phyloP scores from a whole-genome alignment of 768 basidiomycete genomes.

The Mycena galericulata region DNA sequence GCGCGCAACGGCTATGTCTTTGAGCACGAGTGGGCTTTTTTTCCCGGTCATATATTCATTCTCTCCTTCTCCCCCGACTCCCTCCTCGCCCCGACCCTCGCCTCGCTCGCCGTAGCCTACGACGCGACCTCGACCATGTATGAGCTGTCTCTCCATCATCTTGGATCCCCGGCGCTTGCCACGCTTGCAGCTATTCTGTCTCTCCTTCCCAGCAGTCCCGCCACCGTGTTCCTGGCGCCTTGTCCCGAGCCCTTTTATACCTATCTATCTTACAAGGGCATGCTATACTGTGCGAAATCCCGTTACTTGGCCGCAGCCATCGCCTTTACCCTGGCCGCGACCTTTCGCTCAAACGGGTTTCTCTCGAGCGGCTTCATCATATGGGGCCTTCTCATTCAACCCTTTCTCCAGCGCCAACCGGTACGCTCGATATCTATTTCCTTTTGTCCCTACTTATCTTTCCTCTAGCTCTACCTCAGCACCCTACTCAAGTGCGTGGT shows the following conservation, averaged over 20 bases:
- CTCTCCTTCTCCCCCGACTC: constrained; percentile 43
- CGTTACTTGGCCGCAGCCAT: constrained; percentile 69
- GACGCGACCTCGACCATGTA: constrained; percentile 64
- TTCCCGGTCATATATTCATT: constrained; percentile 73
- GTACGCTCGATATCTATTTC: constrained; percentile 40
- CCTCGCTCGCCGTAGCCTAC: constrained; percentile 48
- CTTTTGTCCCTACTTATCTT: constrained; percentile 13
- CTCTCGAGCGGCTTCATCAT: constrained; percentile 81
- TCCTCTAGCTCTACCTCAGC: constrained; percentile 47
- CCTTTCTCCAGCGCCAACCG: constrained; percentile 54
- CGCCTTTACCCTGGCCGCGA: constrained; percentile 70
- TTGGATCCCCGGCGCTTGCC: constrained; percentile 69
- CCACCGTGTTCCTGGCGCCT: constrained; percentile 74
- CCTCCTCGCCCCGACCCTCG: constrained; percentile 51
- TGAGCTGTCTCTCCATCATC: constrained; percentile 68
- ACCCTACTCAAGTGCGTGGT: constrained; percentile 51
- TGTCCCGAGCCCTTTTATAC: constrained; percentile 93
- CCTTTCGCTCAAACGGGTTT: constrained; percentile 84
- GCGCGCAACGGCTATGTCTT: constrained; percentile 67
- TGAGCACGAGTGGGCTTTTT: constrained; percentile 92
- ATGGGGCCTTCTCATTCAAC: constrained; percentile 77
- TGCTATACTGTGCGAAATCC: constrained; percentile 63
- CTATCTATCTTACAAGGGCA: constrained; percentile 80
- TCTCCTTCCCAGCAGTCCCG: constrained; percentile 84
- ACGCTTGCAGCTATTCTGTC: constrained; percentile 74